phyloP scores from a whole-genome alignment of 2,329 filamentous ascomycete species.

The Fusarium ambrosium region DNA sequence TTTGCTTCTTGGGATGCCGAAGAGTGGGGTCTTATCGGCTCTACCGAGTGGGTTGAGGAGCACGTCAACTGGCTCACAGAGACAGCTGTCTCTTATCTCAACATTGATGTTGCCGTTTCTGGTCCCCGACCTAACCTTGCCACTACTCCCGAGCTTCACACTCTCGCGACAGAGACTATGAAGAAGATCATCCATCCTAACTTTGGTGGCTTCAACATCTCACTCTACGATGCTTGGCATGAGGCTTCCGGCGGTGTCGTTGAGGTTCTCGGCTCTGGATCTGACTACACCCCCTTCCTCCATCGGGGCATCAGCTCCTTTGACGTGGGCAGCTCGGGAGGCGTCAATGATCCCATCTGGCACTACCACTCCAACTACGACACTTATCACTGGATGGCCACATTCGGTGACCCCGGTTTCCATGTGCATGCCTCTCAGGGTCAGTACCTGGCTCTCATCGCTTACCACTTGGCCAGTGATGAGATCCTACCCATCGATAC shows the following conservation, averaged over 20 bases:
- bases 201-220: slow-evolving; percentile 64
- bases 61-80: slow-evolving; percentile 80
- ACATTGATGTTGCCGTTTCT: slow-evolving; percentile 77
- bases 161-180: slow-evolving; percentile 72
- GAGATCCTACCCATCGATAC: slow-evolving; percentile 58
- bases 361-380: slow-evolving; percentile 91
- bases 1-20: slow-evolving; percentile 80
- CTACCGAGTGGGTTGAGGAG: slow-evolving; percentile 90
- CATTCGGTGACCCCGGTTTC: slow-evolving; percentile 76
- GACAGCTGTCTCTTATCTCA: slow-evolving; percentile 81
- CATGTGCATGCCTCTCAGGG: slow-evolving; percentile 72
- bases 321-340: slow-evolving; percentile 67
- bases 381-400: slow-evolving; percentile 86
- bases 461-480: slow-evolving; percentile 55
- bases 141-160: slow-evolving; percentile 77
- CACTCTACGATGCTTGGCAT: slow-evolving; percentile 58
- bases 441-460: slow-evolving; percentile 59
- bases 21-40: slow-evolving; percentile 85
- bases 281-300: slow-evolving; percentile 77
- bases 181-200: slow-evolving; percentile 70
- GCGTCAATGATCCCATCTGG: slow-evolving; percentile 68
- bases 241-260: slow-evolving; percentile 54
- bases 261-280: slow-evolving; percentile 73
- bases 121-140: slow-evolving; percentile 70
- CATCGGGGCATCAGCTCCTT: slow-evolving; percentile 64